Conservation (phyloP, 495 filamentous ascomycete species). For the Trichocladium uniseriatum region DNA sequence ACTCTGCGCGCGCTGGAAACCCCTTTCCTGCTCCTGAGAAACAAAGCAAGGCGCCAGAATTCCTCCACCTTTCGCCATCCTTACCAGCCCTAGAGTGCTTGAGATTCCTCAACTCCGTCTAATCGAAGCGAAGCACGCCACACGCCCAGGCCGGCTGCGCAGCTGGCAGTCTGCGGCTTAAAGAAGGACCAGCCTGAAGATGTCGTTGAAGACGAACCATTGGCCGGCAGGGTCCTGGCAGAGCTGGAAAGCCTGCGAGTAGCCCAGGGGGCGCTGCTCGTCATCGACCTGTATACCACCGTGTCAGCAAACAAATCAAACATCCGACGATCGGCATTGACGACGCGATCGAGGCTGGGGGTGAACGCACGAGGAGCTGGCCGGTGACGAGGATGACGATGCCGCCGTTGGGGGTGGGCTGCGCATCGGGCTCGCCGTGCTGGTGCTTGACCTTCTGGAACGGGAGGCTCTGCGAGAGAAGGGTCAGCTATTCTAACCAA, state of each 20-base stretch:
- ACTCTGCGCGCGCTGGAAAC: background rate
- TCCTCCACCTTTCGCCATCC: background rate
- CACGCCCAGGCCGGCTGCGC: background rate
- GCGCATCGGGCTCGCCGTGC: slow-evolving; percentile 61
- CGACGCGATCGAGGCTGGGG: background rate
- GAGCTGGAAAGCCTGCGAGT: slow-evolving; percentile 78
- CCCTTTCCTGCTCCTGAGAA: background rate
- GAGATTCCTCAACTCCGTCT: background rate
- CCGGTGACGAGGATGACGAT: slow-evolving; percentile 84
- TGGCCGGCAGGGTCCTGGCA: slow-evolving; percentile 54
- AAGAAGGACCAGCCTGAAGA: slow-evolving; percentile 75
- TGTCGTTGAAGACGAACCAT: slow-evolving; percentile 84
- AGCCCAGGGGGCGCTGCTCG: slow-evolving; percentile 70
- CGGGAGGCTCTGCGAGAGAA: slow-evolving; percentile 50
- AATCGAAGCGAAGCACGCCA: background rate
- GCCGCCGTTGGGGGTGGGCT: slow-evolving; percentile 54
- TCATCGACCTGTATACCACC: slow-evolving; percentile 59
- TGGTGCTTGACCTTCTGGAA: slow-evolving; percentile 72
- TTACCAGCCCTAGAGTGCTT: background rate
- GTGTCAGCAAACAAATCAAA: background rate
- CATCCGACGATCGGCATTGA: too few species aligned
- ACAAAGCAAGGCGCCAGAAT: background rate
- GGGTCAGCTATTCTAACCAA: slow-evolving; percentile 1
- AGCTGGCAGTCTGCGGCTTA: slow-evolving; percentile 8
- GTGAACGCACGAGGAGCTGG: slow-evolving; percentile 56